phyloP scores from a whole-genome alignment of 2,329 filamentous ascomycete species.

The Aphanocladium album region DNA sequence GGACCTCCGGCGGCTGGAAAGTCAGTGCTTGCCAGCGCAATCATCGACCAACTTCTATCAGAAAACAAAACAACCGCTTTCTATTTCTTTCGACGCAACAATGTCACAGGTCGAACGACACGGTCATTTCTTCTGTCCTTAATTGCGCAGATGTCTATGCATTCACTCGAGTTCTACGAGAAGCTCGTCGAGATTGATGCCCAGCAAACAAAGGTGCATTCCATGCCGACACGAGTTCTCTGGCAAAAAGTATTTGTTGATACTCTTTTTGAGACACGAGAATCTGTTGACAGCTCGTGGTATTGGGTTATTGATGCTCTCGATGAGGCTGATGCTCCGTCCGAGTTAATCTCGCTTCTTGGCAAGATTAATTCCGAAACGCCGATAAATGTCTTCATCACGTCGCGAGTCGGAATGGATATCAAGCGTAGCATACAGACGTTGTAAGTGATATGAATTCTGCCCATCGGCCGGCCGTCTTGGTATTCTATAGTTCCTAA shows the following conservation, averaged over 20 bases:
- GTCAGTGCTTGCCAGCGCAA: neutral
- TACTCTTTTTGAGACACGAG: neutral
- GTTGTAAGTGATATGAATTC: neutral
- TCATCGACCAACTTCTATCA: neutral
- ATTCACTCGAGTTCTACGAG: neutral
- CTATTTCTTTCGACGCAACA: neutral
- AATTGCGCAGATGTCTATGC: neutral
- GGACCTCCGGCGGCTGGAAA: constrained; percentile 1
- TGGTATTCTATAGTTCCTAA: neutral
- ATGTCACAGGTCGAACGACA: neutral
- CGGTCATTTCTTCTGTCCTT: neutral
- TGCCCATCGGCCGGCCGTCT: too few relatives aligned
- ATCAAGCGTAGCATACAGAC: neutral
- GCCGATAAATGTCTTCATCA: neutral
- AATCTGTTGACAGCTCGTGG: neutral
- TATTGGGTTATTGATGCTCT: neutral
- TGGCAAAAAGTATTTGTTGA: constrained; percentile 1
- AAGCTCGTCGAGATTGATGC: neutral
- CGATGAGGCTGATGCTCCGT: neutral
- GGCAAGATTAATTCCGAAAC: neutral
- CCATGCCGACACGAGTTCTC: neutral
- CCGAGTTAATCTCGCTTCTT: neutral
- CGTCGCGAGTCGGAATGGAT: neutral
- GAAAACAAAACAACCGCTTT: neutral
- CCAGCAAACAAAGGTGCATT: neutral